Base-by-base conservation (phyloP, 2,329 filamentous ascomycete genomes). In the Furcasterigmium furcatum region DNA sequence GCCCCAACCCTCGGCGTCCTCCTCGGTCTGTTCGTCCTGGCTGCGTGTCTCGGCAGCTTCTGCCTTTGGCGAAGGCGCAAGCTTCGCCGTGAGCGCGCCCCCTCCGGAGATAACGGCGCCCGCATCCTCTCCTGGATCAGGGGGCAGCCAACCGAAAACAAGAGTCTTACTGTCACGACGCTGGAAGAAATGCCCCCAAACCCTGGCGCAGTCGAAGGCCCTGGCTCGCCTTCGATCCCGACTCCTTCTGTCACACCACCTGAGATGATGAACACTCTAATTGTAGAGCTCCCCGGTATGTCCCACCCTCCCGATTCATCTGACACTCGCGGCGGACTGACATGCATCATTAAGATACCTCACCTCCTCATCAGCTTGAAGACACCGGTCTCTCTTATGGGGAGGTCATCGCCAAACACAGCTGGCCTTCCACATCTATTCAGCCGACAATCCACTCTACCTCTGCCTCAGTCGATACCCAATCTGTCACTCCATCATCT, bases 1-100 rank as follows among this genome's bases (percentile, higher is more conserved):
- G 75, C 74, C 0, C 81, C 84, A 1, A 76, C 87, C 3, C 63
- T 86, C 1, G 81, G 81, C 14, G 79, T 83, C 5, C 72, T 85
- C 5, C 68, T 84, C 2, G 81, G 80, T 4, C 65, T 82, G 2
- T 72, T 84, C 38, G 64, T 81, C 41, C 52, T 85, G 34, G 76
- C 74, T 1, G 71, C 73, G 16, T 48, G 77, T 5, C 63, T 75
- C 20, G 68, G 84, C 13, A 65, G 68, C 7, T 67, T 79, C 35
- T 65, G 80, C 18, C 65, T 85, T 16, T 79, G 73, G 62, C 71
- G 76, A 8, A 72, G 74, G 2, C 70, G 75, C 46, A 68, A 63
- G 54, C 54, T 69, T 14, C 58, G 74, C 41, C 62, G 60, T 43
- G 62, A 59, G 45, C 60, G 64, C 27, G 60, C 59, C 34, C 59